These are phyloP conservation scores for Dothideomycetidae sp. DNA, from an alignment of 2,329 filamentous ascomycete species.

Conservation along the genomic window DNA sequence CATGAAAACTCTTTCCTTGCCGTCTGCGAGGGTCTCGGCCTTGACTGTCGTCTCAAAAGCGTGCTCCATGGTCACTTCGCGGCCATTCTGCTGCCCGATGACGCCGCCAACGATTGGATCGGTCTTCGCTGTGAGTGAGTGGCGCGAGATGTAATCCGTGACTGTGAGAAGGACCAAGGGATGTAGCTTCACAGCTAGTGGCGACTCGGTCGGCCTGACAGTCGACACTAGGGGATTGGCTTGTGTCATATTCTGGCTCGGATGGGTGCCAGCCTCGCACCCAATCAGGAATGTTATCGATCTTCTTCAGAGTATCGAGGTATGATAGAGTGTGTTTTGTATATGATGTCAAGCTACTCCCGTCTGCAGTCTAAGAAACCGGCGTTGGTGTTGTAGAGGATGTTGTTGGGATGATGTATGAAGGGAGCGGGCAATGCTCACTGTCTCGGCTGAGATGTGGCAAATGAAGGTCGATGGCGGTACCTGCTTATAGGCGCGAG, in stretches of 20 bases:
- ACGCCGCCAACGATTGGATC: slow-evolving; percentile 75
- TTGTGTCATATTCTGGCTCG: slow-evolving; percentile 8
- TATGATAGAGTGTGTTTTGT: too few species aligned
- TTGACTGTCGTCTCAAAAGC: slow-evolving; percentile 67
- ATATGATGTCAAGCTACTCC: too few species aligned
- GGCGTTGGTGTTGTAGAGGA: too few species aligned
- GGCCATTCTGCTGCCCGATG: slow-evolving; percentile 82
- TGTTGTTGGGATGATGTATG: too few species aligned
- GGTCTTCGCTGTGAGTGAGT: slow-evolving; percentile 59
- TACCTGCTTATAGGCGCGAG: too few species aligned
- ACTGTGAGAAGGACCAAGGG: slow-evolving; percentile 91
- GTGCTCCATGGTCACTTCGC: slow-evolving; percentile 81
- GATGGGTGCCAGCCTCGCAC: not conserved
- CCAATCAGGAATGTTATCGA: too few species aligned
- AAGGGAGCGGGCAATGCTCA: too few species aligned
- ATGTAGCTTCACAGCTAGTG: slow-evolving; percentile 70
- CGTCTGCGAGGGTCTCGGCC: slow-evolving; percentile 20
- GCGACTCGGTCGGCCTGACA: slow-evolving; percentile 46
- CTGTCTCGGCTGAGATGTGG: too few species aligned
- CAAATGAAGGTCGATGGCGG: too few species aligned
- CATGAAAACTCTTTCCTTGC: slow-evolving; percentile 41
- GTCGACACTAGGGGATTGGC: slow-evolving; percentile 31
- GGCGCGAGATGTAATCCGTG: slow-evolving; percentile 89
- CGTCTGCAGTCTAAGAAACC: too few species aligned
- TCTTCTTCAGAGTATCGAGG: too few species aligned